A percentile compares a stretch with the other conserved stretches of the same genome.
These are phyloP conservation scores for Reutealis trisperma DNA, from an alignment of 345 rosid species.

Conservation along the genomic window DNA sequence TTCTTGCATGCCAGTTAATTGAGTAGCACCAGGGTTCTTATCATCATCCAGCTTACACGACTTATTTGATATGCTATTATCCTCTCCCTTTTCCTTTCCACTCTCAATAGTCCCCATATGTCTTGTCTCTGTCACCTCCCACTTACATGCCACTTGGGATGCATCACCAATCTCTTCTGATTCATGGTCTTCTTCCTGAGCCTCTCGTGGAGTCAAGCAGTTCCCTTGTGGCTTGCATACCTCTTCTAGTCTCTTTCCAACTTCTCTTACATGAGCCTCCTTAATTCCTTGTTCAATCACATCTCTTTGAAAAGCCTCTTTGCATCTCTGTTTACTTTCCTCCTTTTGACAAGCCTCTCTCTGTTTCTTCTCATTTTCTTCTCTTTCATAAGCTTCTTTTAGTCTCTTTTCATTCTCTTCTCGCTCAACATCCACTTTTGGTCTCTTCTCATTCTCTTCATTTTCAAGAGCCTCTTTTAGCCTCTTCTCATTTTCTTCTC, in stretches of 20 bases:
- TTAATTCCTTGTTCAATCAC: conserved; percentile 26
- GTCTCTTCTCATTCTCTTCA: conserved; percentile 41
- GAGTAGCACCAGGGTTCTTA: conserved; percentile 28
- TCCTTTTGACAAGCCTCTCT: conserved; percentile 47
- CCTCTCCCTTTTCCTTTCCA: conserved; percentile 21
- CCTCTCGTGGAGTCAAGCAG: conserved; percentile 29
- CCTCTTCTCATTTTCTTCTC: conserved; percentile 43
- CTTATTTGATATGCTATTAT: conserved; percentile 18
- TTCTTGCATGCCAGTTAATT: conserved; percentile 30
- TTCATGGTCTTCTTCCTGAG: conserved; percentile 26
- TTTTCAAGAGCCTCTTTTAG: conserved; percentile 30
- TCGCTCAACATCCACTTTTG: conserved; percentile 30
- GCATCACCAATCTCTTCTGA: conserved; percentile 15
- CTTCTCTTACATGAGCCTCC: conserved; percentile 23
- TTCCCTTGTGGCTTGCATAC: conserved; percentile 22
- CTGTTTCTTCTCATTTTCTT: conserved; percentile 40
- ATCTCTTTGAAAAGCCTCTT: conserved; percentile 33
- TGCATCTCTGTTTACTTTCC: conserved; percentile 42
- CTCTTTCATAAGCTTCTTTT: conserved; percentile 41
- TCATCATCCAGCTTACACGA: conserved; percentile 23
- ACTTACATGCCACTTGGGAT: conserved; percentile 23
- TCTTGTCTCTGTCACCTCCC: conserved; percentile 17
- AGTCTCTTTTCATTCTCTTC: conserved; percentile 40
- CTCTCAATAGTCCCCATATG: background rate
- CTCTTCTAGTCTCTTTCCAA: conserved; percentile 19